Evolutionary conservation across 2,329 filamentous ascomycete genomes (phyloP), one percentile per base, ranked within the genome.

Genomic region (Harringtonia aguacate): DNA sequence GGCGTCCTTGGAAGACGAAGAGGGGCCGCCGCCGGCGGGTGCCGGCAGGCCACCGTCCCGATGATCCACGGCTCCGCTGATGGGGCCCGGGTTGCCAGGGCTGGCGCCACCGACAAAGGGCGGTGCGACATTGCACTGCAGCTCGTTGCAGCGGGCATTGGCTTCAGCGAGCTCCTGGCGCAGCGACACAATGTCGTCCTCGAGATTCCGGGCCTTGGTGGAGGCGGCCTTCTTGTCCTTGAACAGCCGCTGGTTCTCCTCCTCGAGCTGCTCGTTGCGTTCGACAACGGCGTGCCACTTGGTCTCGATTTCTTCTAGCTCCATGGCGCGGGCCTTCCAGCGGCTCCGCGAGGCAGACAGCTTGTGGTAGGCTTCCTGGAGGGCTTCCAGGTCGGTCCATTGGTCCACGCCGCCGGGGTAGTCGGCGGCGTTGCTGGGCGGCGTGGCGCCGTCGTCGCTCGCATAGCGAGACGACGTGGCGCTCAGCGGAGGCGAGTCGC

Each of bases 371-470:
- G 55, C 52, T n/a, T 56, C 51, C 43, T 56, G 51, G 12, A 61
- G 52, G n/a, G 52, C 51, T 40, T 49, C 50, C 36, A 58, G 48
- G 47, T 53, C 50, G 38, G 41, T 50, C 36, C 52, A 52, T 30
- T 53, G 50, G 39, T 52, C 53, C 29, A 52, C 52, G 45, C 51
- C 53, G 36, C 50, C 51, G 28, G 51, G 46, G 37, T 46, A 41
- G 50, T 46, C 56, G 42, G 56, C 56, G 39, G 55, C 53, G 47
- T 57, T 58, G 50, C 55, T 61, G 45, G 57, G 55, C 45, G 58
- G 60, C 50, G 56, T 58, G 40, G 56, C 50, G 31, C 57, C 60
- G 12, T 57, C 61, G 46, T 61, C 59, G 51, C 55, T 59, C 36
- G 54, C 52, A 30, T 56, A 54, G 38, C 56, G 50, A 39, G 58